A percentile compares a stretch with the other conserved stretches of the same genome.
phyloP scores from a whole-genome alignment of 768 basidiomycete species.

The Panellus pusillus region DNA sequence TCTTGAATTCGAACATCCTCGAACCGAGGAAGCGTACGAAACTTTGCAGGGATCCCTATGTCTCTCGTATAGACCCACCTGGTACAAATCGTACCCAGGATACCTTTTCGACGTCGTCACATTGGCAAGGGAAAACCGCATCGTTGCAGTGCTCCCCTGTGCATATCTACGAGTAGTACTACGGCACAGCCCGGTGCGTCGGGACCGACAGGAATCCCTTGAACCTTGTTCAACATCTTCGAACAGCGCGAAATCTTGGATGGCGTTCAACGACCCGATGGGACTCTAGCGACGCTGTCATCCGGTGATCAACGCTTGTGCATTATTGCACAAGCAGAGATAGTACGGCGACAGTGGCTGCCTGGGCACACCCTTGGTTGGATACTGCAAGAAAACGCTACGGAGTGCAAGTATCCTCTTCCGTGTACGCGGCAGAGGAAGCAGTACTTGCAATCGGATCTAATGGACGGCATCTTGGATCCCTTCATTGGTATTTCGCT shows the following conservation, averaged over 20 bases:
- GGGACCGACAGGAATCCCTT: no score
- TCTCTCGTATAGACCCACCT: neutral
- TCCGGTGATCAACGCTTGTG: slow-evolving; percentile 10
- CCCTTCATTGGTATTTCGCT: neutral
- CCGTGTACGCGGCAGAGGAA: slow-evolving; percentile 1
- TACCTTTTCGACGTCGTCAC: neutral
- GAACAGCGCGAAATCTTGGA: slow-evolving; percentile 4
- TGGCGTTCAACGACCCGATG: slow-evolving; percentile 8
- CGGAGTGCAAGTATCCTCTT: neutral
- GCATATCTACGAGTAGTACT: neutral
- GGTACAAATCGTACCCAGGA: neutral
- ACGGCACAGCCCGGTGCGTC: neutral
- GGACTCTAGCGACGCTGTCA: slow-evolving; percentile 9
- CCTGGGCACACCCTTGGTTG: slow-evolving; percentile 4
- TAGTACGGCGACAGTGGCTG: slow-evolving; percentile 14
- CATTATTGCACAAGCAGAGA: slow-evolving; percentile 2
- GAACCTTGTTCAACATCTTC: neutral
- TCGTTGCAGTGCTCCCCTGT: neutral
- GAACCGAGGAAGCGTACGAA: no score
- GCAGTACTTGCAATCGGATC: neutral
- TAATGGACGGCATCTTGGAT: slow-evolving; percentile 1
- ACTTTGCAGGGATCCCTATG: no score
- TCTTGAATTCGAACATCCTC: no score
- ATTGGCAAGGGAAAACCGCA: neutral
- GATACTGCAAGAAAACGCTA: neutral